Evolutionary conservation across 805 yeast genomes (phyloP), one percentile per base, ranked within the genome.

Genomic region (Teunomyces aglyptinius): DNA sequence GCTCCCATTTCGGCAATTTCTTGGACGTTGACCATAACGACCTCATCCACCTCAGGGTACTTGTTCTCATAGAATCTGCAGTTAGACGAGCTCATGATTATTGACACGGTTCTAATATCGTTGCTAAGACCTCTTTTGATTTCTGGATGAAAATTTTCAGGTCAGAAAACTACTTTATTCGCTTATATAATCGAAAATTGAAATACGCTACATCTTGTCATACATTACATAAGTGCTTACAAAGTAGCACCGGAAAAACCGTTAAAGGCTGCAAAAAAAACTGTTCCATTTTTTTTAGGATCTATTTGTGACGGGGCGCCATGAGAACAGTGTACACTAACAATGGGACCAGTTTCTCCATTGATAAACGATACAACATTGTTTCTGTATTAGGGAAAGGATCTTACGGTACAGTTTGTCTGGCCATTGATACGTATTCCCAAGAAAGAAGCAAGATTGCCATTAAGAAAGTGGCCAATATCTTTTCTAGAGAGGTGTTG

Each of bases 1-100:
- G 99, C 99, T 49, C 99, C 99, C 99, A 94, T 94, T 70, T 94
- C 99, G 57, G 98, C 99, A 59, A 94, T 94, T 68, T 88, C 95
- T 70, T 88, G 96, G 57, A 94, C 99, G 71, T 94, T 94, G 65
- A 94, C 99, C 96, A 94, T 92, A 54, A 94, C 98, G 58, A 94
- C 96, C 68, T 94, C 99, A 59, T 94, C 99, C 62, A 94, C 96
- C 72, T 94, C 99, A 50, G 99, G 99, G 76, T 84, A 94, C 71
- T 91, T 92, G 82, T 91, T 94, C 73, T 92, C 99, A 69, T 94
- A 94, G 73, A 86, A 94, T 75, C 99, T 86, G 77, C 97, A 91
- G 68, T 88, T 85, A 40, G 96, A 84, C 34, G 88, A 82, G 62
- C 91, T 85, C 96, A 89, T 88, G 39, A 34, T 34, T 16, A 16